Base-by-base conservation (phyloP, 257 asterid genomes). In the Eucommia ulmoides region DNA sequence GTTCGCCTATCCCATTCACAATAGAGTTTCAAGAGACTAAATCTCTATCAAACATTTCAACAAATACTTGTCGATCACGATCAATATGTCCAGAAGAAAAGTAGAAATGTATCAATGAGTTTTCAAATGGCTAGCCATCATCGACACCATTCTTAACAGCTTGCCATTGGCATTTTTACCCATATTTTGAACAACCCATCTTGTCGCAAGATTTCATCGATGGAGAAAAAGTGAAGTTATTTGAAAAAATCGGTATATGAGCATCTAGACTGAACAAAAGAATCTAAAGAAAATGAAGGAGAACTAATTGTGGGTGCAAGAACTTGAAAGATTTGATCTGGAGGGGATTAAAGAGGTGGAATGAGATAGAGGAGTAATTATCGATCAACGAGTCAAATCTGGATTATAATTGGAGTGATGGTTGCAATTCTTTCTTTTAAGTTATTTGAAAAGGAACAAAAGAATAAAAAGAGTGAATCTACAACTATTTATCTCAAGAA, bases 151-250 rank as follows among this genome's bases (percentile, higher is more conserved):
- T 56, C 48, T 78, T 84, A 62, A 76, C 48, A 41, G 62, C 74
- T 49, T 78, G 93, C 25, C 84, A 82, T 23, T 84, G 89, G 55
- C 89, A 78, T 75, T 74, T 73, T 53, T 64, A 63, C 16, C 89
- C 95, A 69, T 58, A 52, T 47, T 64, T 63, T 69, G 66, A 58
- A 54, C 69, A 46, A 22, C 73, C 64, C 72, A 44, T 41, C 60
- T 66, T 81, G 24, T 78, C 72, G 58, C 93, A 81, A 38, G 80
- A 81, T 60, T 86, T 78, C 10, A 84, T 50, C 17, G 81, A 59
- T 1, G 79, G 83, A 1, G 84, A 80, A 52, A 81, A 84, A 16
- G 86, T 84, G 33, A 71, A 84, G 25, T 71, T 62, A 65, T 81
- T 84, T 15, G 93, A 84, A 26, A 33, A 50, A 56, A 84, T 26